A percentile compares a stretch with the other conserved stretches of the same genome.
Evolutionary conservation across 495 filamentous ascomycete genomes (phyloP).

Genomic region (Lasiosphaeriaceae sp.): DNA sequence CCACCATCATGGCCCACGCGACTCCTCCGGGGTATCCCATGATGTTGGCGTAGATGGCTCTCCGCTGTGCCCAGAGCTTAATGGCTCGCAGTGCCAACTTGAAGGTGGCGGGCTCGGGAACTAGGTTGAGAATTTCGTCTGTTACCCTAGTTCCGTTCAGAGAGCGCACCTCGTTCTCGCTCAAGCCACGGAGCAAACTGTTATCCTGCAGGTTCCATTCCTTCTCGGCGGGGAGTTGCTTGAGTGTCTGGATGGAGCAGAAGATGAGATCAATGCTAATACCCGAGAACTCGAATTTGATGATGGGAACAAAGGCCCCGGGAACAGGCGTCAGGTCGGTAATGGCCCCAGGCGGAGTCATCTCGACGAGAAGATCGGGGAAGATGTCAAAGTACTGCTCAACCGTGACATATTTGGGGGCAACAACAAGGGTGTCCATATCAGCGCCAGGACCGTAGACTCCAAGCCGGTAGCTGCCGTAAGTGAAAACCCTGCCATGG

Average conservation of each 20-base stretch:
- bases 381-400: slow-evolving; percentile 91
- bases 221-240: slow-evolving; percentile 67
- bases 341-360: slow-evolving; percentile 72
- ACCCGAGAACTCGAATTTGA: slow-evolving; percentile 84
- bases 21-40: slow-evolving; percentile 96
- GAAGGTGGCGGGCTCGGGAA: slow-evolving; percentile 87
- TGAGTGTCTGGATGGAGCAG: slow-evolving; percentile 65
- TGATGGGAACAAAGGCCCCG: slow-evolving; percentile 91
- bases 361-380: slow-evolving; percentile 66
- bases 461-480: slow-evolving; percentile 88
- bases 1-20: slow-evolving; percentile 96
- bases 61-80: slow-evolving; percentile 92
- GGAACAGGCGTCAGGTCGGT: slow-evolving; percentile 81
- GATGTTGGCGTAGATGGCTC: slow-evolving; percentile 91
- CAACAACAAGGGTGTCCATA: slow-evolving; percentile 93
- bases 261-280: slow-evolving; percentile 97
- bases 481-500: slow-evolving; percentile 89
- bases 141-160: slow-evolving; percentile 92
- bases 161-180: slow-evolving; percentile 79
- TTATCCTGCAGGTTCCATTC: slow-evolving; percentile 68
- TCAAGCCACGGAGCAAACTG: slow-evolving; percentile 76
- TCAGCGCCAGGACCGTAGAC: slow-evolving; percentile 95
- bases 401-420: slow-evolving; percentile 76
- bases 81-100: slow-evolving; percentile 81
- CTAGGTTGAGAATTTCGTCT: slow-evolving; percentile 81